Base-by-base conservation (phyloP, 176 grass and related monocot genomes). In the Paspalum notatum region DNA sequence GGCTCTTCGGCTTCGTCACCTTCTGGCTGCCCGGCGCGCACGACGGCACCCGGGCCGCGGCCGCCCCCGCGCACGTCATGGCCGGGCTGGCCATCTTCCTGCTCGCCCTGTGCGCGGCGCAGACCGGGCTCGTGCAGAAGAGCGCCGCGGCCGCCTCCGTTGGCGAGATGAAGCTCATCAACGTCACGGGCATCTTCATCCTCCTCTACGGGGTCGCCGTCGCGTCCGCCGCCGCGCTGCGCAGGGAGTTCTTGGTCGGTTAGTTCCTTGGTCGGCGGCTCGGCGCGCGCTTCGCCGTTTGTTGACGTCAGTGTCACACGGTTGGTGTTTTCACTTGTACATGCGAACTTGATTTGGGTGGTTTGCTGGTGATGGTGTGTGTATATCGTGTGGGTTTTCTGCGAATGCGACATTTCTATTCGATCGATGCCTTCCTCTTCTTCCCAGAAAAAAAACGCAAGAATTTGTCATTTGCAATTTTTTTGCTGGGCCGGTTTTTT, bases 71-170 rank as follows among this genome's bases (percentile, higher is more conserved):
- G 27, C 91, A 99, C 71, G 77, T 76, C 48, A 81, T 83, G 9
- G 88, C 71, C 2, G 92, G 96, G 12, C 77, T 99, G 3, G 84
- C 68, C 14, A 86, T 99, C 75, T 95, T 98, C 80, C 68, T 99
- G 45, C 88, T 99, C 8, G 91, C 88, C 16, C 57, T 99, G 13
- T 99, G 92, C 92, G 87, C 90, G 0, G 92, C 96, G 5, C 53
- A 95, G 86, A 99, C 92, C 5, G 92, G 96, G 10, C 77, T 95
- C 59, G 83, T 99, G 8, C 37, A 99, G 84, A 93, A 91, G 90
- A 90, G 90, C 71, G 66, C 63, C 18, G 32, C 10, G 37, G 83
- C 90, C 5, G 78, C 59, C 3, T 70, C 95, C 0, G 3, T 53
- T 5, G 26, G 78, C 18, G 96, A 98, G 87, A 45, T 79, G 49